A percentile compares a stretch with the other conserved stretches of the same genome.
Evolutionary conservation across 257 asterid genomes (phyloP).

Genomic region (Solanum chaucha): DNA sequence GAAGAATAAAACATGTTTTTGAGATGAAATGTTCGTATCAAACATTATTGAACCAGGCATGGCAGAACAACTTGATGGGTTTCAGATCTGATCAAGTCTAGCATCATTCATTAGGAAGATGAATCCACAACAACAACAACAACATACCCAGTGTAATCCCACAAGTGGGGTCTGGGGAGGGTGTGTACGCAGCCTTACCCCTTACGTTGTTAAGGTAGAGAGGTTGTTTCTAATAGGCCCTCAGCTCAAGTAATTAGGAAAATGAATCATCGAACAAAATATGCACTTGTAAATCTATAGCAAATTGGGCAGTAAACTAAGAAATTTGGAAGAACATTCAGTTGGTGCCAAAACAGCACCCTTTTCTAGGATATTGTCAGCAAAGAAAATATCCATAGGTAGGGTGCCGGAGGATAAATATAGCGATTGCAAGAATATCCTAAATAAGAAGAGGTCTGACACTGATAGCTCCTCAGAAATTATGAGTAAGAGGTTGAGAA

Average conservation of each 20-base stretch:
- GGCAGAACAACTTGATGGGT: not conserved
- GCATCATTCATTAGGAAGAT: too few relatives aligned
- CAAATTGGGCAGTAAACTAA: not conserved
- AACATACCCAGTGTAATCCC: too few relatives aligned
- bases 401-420: not conserved
- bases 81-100: not conserved
- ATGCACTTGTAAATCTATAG: not conserved
- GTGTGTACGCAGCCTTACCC: not conserved
- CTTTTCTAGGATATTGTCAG: not conserved
- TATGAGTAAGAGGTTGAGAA: not conserved
- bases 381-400: not conserved
- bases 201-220: not conserved
- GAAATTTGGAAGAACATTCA: not conserved
- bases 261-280: too few relatives aligned
- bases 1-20: not conserved
- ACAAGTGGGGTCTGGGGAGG: not conserved
- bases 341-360: not conserved
- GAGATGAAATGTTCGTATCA: not conserved
- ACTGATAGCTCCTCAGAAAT: not conserved
- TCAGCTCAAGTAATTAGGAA: not conserved
- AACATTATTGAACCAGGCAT: not conserved
- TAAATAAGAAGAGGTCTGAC: not conserved
- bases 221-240: not conserved
- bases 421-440: not conserved
- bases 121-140: not conserved